Base-by-base conservation (phyloP, 1,284 basidiomycete genomes). In the Vanrija sp. region DNA sequence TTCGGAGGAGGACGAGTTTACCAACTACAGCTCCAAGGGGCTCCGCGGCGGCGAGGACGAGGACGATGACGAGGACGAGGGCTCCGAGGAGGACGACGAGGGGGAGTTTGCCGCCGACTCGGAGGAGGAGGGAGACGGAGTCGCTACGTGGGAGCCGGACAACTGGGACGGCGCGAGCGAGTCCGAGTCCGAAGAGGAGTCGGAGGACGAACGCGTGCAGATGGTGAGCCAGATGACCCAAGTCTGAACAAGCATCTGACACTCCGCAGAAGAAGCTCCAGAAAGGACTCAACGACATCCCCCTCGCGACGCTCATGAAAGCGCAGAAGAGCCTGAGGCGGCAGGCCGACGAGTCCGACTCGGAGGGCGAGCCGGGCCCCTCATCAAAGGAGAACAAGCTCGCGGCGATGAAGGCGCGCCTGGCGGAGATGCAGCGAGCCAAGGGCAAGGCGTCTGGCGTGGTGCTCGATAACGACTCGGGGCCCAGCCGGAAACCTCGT, bases 81-180 rank as follows among this genome's bases (percentile, higher is more conserved):
- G 81, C 51, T 67, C 75, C 1, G 82, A 83, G 62, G 78, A 76
- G 3, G 81, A 81, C 4, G 77, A 83, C 28, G 74, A 83, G 38
- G 79, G 79, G 23, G 63, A 66, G 12, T 48, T 60, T 71, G 47
- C 71, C 72, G 42, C 70, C 73, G 43, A 61, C 25, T 29, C 64
- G 51, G 43, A 63, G n/a, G 69, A 66, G 26, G 63, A 66, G 26
- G 63, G 61, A 19, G 63, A 63, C 21, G 72, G 73, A 12, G 66
- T 68, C 12, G 71, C 65, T 5, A 52, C 57, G 42, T 77, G 67
- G 64, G 67, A 72, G 52, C 65, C 71, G 10, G 75, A 77, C 61
- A 67, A 73, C 19, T 72, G 74, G 69, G 66, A 64, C 29, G 64
- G 74, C 14, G 72, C 74, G 10, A 71, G 68, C 6, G 63, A 48